Evolutionary conservation across 2,329 filamentous ascomycete genomes (phyloP).

Genomic region (Neonectria sp.): DNA sequence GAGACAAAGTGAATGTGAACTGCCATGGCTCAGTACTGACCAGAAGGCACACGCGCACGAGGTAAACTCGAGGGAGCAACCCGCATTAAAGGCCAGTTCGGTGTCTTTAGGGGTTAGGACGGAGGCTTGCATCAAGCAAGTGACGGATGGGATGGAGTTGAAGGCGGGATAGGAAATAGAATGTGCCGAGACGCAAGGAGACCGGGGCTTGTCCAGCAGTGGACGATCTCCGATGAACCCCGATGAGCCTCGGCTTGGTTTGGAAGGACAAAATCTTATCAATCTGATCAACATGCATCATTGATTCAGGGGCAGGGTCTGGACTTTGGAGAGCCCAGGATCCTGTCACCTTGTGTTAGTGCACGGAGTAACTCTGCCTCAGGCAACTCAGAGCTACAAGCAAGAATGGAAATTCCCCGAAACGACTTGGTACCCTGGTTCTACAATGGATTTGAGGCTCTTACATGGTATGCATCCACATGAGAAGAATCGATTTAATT

Average conservation of each 20-base stretch:
- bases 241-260: constrained; percentile 5
- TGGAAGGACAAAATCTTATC: constrained; percentile 45
- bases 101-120: not conserved
- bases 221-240: constrained; percentile 7
- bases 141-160: not conserved
- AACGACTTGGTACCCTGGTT: not conserved
- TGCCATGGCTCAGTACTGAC: not conserved
- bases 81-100: not conserved
- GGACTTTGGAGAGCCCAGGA: constrained; percentile 15
- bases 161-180: not conserved
- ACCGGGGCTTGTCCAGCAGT: constrained; percentile 7
- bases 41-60: not conserved
- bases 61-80: not conserved
- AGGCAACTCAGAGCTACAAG: constrained; percentile 7
- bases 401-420: constrained; percentile 3
- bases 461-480: not conserved
- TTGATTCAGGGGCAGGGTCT: constrained; percentile 33
- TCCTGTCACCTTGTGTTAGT: not conserved
- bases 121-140: not conserved
- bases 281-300: constrained; percentile 49
- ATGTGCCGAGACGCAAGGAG: not conserved
- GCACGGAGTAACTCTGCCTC: constrained; percentile 17
- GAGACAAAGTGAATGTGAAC: not conserved
- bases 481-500: no score
- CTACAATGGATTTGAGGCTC: not conserved